Conservation (phyloP, 192 early-diverging fungal species). For the Backusella mclennaniae region DNA sequence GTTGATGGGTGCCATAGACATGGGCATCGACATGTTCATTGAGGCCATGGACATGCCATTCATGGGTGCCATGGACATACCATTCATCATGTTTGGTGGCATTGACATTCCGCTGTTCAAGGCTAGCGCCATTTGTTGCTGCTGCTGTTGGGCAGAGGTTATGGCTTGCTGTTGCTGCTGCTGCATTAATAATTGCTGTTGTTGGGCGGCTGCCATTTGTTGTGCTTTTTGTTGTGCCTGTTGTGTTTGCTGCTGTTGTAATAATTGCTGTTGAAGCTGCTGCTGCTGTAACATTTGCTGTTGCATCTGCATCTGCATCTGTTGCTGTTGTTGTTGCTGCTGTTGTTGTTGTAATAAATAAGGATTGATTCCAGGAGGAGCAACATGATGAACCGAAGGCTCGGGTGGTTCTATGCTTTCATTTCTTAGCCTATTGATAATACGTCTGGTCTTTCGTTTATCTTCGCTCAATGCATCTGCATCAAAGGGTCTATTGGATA, state of each 20-base stretch:
- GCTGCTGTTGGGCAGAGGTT: not conserved
- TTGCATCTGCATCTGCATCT: not conserved
- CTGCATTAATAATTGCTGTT: not conserved
- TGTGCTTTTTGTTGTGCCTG: not conserved
- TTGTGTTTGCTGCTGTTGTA: not conserved
- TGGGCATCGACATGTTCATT: not conserved
- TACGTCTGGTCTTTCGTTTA: not conserved
- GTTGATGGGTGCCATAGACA: not conserved
- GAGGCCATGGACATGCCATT: not conserved
- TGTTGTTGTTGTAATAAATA: constrained; percentile 3
- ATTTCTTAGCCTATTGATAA: constrained; percentile 2
- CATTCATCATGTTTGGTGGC: not conserved
- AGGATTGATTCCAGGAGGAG: not conserved
- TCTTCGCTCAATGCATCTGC: not conserved
- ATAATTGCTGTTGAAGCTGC: not conserved
- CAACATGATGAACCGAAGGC: not conserved
- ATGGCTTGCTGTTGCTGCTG: not conserved
- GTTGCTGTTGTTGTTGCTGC: not conserved
- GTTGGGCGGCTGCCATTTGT: not conserved
- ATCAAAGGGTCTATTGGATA: constrained; percentile 24
- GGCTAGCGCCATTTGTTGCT: not conserved
- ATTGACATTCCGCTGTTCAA: not conserved
- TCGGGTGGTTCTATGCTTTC: constrained; percentile 10
- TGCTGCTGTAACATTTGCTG: not conserved
- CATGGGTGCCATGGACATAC: not conserved